phyloP scores from a whole-genome alignment of 495 filamentous ascomycete genomes.

The Neurospora sp. region DNA sequence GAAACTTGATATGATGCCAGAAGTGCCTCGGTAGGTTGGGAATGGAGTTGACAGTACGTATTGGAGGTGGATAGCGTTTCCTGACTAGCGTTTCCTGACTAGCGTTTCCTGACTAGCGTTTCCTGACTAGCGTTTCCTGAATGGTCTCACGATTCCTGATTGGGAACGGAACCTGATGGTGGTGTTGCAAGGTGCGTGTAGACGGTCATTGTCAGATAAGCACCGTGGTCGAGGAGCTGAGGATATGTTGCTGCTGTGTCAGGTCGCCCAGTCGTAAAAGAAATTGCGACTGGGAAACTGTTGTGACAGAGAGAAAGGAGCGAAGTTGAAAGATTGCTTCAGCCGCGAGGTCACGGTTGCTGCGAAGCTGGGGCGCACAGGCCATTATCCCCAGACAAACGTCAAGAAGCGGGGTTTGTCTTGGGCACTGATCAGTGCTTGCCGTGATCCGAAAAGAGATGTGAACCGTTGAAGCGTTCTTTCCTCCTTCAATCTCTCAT shows the following conservation, averaged over 20 bases:
- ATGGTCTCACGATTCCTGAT: background rate
- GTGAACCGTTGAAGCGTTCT: background rate
- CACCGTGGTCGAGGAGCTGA: background rate
- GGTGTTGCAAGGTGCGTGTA: background rate
- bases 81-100: background rate
- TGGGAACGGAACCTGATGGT: background rate
- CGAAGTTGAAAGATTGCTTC: background rate
- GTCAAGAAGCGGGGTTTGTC: background rate
- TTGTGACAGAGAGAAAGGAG: background rate
- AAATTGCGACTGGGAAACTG: background rate
- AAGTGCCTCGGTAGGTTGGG: background rate
- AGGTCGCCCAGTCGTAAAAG: background rate
- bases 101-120: background rate
- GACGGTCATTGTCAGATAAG: background rate
- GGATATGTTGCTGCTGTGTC: background rate
- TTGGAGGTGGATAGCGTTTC: background rate
- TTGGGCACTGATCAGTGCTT: background rate
- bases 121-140: background rate
- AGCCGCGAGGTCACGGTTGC: no score
- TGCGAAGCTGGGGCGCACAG: background rate
- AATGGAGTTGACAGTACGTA: background rate
- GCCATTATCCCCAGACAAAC: background rate
- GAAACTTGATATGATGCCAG: background rate
- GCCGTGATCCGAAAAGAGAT: background rate
- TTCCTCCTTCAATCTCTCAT: background rate